A percentile compares a stretch with the other conserved stretches of the same genome.
phyloP scores from a whole-genome alignment of 768 basidiomycete species.

The Tremella fuciformis region DNA sequence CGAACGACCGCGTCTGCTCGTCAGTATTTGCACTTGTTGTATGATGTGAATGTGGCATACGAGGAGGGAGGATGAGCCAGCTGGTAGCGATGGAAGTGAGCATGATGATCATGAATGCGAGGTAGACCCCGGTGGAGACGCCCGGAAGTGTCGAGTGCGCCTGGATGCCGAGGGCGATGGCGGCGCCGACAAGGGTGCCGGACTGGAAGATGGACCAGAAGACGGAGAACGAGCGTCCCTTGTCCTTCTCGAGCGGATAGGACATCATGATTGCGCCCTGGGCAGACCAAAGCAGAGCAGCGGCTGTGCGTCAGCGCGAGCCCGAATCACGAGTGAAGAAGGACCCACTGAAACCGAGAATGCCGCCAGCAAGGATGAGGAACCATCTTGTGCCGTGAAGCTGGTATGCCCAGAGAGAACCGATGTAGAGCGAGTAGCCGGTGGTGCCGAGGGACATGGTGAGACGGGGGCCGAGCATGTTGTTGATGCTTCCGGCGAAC shows the following conservation, averaged over 20 bases:
- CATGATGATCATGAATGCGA: conserved; percentile 57
- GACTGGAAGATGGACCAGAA: conserved; percentile 60
- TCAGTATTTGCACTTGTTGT: neutral
- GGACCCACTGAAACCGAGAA: conserved; percentile 56
- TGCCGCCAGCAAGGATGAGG: conserved; percentile 57
- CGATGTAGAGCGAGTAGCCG: conserved; percentile 68
- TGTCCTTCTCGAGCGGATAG: conserved; percentile 61
- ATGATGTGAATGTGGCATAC: conserved; percentile 32
- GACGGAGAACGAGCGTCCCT: conserved; percentile 58
- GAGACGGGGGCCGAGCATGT: conserved; percentile 70
- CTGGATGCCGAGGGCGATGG: conserved; percentile 65
- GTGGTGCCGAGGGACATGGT: conserved; percentile 71
- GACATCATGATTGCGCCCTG: conserved; percentile 60
- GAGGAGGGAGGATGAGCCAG: conserved; percentile 53
- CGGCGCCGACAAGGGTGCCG: conserved; percentile 69
- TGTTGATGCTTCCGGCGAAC: conserved; percentile 56
- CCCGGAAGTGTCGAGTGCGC: conserved; percentile 55
- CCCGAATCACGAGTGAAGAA: neutral
- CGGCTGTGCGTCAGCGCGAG: conserved; percentile 29
- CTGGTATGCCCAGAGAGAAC: conserved; percentile 48
- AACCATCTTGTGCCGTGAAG: conserved; percentile 55
- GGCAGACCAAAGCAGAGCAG: conserved; percentile 59
- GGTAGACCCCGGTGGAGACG: conserved; percentile 49
- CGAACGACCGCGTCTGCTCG: conserved; percentile 51
- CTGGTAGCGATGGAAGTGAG: conserved; percentile 53